phyloP scores from a whole-genome alignment of 2,329 filamentous ascomycete species.

The Botrytis cinerea region DNA sequence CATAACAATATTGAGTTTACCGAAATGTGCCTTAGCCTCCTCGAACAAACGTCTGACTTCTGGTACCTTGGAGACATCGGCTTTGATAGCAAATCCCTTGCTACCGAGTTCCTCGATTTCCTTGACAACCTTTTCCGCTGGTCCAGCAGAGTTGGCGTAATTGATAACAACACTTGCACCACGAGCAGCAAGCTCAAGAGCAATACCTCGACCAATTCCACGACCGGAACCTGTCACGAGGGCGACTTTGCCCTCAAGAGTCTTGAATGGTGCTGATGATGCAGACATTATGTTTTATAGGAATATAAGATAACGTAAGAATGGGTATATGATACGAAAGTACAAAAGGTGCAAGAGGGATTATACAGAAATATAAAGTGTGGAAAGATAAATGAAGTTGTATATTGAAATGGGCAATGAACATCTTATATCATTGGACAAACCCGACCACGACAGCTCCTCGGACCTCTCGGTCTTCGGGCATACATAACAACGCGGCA shows the following conservation, averaged over 20 bases:
- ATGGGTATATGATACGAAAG: conserved; percentile 15
- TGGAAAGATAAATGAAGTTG: not conserved
- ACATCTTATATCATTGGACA: conserved; percentile 22
- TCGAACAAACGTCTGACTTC: conserved; percentile 36
- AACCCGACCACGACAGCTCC: not conserved
- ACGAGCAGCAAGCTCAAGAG: conserved; percentile 44
- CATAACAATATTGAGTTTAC: conserved; percentile 38
- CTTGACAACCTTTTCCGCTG: conserved; percentile 57
- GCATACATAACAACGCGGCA: conserved; percentile 19
- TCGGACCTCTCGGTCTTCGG: conserved; percentile 25
- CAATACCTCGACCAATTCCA: conserved; percentile 65
- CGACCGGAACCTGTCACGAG: conserved; percentile 82
- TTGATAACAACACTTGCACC: conserved; percentile 55
- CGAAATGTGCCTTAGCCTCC: conserved; percentile 36
- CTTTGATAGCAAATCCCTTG: conserved; percentile 56
- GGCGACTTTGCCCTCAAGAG: conserved; percentile 64
- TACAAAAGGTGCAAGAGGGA: not conserved
- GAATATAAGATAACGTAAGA: not conserved
- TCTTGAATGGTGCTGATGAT: conserved; percentile 21
- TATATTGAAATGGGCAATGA: not conserved
- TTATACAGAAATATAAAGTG: not conserved
- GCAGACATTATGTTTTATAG: conserved; percentile 13
- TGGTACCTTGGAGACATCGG: conserved; percentile 58
- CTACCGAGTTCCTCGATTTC: conserved; percentile 54
- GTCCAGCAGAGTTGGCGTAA: conserved; percentile 57